These are phyloP conservation scores for Hibiscus tridactylites DNA, from an alignment of 345 rosid species.

Conservation along the genomic window DNA sequence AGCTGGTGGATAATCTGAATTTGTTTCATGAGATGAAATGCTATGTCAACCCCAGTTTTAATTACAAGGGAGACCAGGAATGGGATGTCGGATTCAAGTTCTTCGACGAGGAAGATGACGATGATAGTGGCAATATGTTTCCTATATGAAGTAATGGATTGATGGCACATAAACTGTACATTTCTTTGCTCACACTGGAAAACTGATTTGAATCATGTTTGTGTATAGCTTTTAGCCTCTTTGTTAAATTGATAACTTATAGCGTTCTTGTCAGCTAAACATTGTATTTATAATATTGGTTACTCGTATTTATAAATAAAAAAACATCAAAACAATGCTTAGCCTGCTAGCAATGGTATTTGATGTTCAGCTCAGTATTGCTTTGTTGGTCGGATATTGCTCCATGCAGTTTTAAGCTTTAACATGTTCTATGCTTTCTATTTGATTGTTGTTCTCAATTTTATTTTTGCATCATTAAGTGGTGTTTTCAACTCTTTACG, in stretches of 20 bases:
- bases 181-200: conserved; percentile 15
- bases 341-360: background rate
- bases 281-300: background rate
- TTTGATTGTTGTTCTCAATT: background rate
- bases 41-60: conserved; percentile 59
- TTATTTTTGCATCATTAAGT: background rate
- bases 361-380: background rate
- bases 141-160: conserved; percentile 30
- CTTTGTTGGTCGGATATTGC: background rate
- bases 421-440: background rate
- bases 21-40: conserved; percentile 91
- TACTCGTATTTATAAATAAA: background rate
- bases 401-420: background rate
- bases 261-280: background rate
- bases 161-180: conserved; percentile 25
- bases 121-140: conserved; percentile 30
- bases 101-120: conserved; percentile 29
- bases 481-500: background rate
- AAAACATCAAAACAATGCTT: background rate
- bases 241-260: conserved; percentile 11
- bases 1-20: conserved; percentile 87
- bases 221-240: conserved; percentile 22
- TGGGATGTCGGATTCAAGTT: conserved; percentile 65
- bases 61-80: conserved; percentile 34
- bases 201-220: conserved; percentile 18